These are phyloP conservation scores for Debaryomyces sp. DNA, from an alignment of 1,139 yeast genomes.

Conservation along the genomic window DNA sequence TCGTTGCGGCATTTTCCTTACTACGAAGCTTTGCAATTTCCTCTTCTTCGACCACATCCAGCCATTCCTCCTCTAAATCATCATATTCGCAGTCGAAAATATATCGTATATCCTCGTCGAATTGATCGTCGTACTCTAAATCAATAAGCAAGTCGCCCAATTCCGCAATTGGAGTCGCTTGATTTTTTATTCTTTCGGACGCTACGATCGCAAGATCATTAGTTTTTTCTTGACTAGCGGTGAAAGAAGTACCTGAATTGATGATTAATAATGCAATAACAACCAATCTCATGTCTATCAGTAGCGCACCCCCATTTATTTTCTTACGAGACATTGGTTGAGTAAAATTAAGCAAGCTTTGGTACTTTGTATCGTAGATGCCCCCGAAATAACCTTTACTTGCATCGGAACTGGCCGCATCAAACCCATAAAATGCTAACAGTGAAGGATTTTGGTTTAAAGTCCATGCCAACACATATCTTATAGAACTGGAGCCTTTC, in stretches of 20 bases:
- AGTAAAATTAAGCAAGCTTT: slow-evolving; percentile 56
- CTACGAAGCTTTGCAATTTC: slow-evolving; percentile 13
- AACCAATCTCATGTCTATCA: slow-evolving; percentile 52
- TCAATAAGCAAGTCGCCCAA: slow-evolving; percentile 58
- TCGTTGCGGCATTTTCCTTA: background rate
- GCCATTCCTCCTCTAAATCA: slow-evolving; percentile 34
- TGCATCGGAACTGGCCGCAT: slow-evolving; percentile 14
- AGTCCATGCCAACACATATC: slow-evolving; percentile 62
- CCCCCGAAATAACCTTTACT: slow-evolving; percentile 32
- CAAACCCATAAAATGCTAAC: slow-evolving; percentile 14
- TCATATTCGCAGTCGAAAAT: slow-evolving; percentile 66
- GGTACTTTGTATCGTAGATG: slow-evolving; percentile 55
- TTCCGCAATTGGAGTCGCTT: slow-evolving; percentile 34
- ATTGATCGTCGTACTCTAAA: slow-evolving; percentile 64
- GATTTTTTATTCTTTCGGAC: slow-evolving; percentile 22
- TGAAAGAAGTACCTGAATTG: slow-evolving; percentile 26
- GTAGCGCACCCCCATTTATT: slow-evolving; percentile 58
- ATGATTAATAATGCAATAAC: slow-evolving; percentile 30
- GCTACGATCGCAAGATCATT: slow-evolving; percentile 15
- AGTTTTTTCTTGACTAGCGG: slow-evolving; percentile 16
- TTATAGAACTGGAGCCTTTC: slow-evolving; percentile 63
- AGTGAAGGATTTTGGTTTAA: slow-evolving; percentile 50
- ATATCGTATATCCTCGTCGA: slow-evolving; percentile 73
- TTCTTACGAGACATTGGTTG: slow-evolving; percentile 63
- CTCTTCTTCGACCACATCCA: slow-evolving; percentile 26